These are phyloP conservation scores for Aspergillus sojae DNA, from an alignment of 2,329 filamentous ascomycete species.

Conservation along the genomic window DNA sequence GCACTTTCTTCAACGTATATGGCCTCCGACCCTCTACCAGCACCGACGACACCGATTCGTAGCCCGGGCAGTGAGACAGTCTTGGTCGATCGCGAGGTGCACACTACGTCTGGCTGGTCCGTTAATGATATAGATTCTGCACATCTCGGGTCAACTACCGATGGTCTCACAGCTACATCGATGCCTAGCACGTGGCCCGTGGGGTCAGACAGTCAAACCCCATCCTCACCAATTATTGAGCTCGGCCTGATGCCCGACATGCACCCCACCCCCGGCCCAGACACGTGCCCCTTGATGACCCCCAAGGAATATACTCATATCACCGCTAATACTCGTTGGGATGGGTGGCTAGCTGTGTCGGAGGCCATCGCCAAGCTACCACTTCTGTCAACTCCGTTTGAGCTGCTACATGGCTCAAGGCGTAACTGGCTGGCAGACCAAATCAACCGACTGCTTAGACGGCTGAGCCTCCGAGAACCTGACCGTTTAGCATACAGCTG, in stretches of 20 bases:
- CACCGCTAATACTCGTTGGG: background rate
- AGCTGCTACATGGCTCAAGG: constrained; percentile 11
- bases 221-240: background rate
- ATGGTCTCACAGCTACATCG: background rate
- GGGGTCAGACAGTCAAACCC: background rate
- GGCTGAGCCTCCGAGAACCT: constrained; percentile 2
- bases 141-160: background rate
- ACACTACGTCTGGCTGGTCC: background rate
- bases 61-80: background rate
- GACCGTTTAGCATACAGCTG: constrained; percentile 13
- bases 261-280: background rate
- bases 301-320: background rate
- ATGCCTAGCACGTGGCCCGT: background rate
- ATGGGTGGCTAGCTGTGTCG: background rate
- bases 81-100: no score
- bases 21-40: background rate
- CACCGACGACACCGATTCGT: background rate
- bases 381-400: background rate
- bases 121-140: no score
- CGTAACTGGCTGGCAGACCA: constrained; percentile 11
- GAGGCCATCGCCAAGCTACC: background rate
- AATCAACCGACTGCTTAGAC: constrained; percentile 4
- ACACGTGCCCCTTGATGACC: background rate
- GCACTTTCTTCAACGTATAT: background rate
- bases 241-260: background rate